Base-by-base conservation (phyloP, 23 red algal genomes). In the Agarophyton chilense region DNA sequence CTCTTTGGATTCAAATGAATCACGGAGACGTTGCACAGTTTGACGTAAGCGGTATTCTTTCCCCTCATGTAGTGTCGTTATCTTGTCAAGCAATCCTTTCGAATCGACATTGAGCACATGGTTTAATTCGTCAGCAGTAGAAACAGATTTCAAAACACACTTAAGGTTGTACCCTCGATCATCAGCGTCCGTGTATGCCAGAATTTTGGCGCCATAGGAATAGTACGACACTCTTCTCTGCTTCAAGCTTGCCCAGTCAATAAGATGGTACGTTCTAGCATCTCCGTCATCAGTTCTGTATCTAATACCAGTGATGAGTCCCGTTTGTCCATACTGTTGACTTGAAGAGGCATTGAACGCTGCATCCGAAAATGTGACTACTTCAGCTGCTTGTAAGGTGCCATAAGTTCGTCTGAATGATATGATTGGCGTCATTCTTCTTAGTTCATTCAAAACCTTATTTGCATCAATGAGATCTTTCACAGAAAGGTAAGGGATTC, bases 361-460 rank as follows among this genome's bases (percentile, higher is more conserved):
- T n/a, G 79, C 79, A 60, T 83, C 53, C 4, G 54, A 83, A 25
- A 83, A 83, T 5, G 79, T 39, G 13, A 83, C 46, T 18, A 83
- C 29, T 35, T 55, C 44, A 47, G 12, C 44, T 12, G 44, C 44
- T 47, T 6, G 6, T 9, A 12, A 9, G 7, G 6, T 47, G 44
- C 44, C 44, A 12, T 47, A 9, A 9, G 44, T 6, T 6, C 44
- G 44, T 9, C 44, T 9, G 12, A 47, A 47, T 6, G 44, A 9
- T 9, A 47, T 47, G 6, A 47, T 12, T 12, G 44, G 12, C 12
- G 7, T 6, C 7, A 47, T 6, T 6, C 12, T 47, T 47, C 44
- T 9, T 9, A 47, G 44, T 12, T 47, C 44, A 47, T 47, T 6
- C 6, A 47, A 12, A 6, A 47, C 12, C 44, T 47, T 47, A 12